A percentile compares a stretch with the other conserved stretches of the same genome.
Evolutionary conservation across 1,139 yeast genomes (phyloP).

Genomic region (Yamadazyma sp.): DNA sequence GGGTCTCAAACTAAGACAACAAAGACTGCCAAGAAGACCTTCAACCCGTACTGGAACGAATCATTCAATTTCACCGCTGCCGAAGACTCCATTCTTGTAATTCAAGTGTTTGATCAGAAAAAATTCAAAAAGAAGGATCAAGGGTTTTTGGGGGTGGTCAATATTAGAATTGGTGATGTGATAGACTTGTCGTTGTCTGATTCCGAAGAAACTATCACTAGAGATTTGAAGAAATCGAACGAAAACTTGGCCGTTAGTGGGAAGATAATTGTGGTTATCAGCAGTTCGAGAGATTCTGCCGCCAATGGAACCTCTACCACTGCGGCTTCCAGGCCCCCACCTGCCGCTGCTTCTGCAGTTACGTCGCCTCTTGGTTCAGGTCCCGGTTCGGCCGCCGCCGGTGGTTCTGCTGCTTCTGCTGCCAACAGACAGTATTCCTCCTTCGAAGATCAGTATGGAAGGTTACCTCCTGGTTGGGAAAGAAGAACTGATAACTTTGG

Average conservation of each 20-base stretch:
- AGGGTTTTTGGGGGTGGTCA: slow-evolving; percentile 97
- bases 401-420: slow-evolving; percentile 20
- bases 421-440: slow-evolving; percentile 71
- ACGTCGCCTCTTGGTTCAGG: no score
- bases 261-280: slow-evolving; percentile 75
- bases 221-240: slow-evolving; percentile 88
- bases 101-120: slow-evolving; percentile 95
- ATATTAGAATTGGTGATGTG: slow-evolving; percentile 86
- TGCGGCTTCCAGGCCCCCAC: slow-evolving; percentile 11
- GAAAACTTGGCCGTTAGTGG: slow-evolving; percentile 93
- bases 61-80: slow-evolving; percentile 73
- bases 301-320: slow-evolving; percentile 11
- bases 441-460: slow-evolving; percentile 94
- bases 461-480: slow-evolving; percentile 99
- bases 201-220: slow-evolving; percentile 84
- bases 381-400: slow-evolving; percentile 7
- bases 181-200: slow-evolving; percentile 63
- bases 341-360: slow-evolving; percentile 7
- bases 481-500: slow-evolving; percentile 97
- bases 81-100: slow-evolving; percentile 84
- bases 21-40: slow-evolving; percentile 87
- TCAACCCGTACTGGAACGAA: slow-evolving; percentile 98
- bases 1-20: slow-evolving; percentile 97
- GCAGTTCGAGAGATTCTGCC: slow-evolving; percentile 30
- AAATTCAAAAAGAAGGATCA: slow-evolving; percentile 98